phyloP scores from a whole-genome alignment of 805 yeast species.

The Ogataea sp. region DNA sequence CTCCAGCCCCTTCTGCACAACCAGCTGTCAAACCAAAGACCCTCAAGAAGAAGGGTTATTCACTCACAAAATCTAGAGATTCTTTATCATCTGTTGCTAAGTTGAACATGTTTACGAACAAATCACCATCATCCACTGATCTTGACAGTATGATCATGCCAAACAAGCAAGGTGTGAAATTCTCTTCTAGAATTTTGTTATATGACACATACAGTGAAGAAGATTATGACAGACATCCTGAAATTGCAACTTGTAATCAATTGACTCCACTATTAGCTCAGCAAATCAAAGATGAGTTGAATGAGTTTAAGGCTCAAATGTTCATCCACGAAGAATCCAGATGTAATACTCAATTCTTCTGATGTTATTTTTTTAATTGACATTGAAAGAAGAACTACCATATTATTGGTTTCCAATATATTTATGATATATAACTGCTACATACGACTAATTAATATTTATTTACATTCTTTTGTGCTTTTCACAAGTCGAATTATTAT shows the following conservation, averaged over 20 bases:
- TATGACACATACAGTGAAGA: conserved; percentile 77
- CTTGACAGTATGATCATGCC: neutral
- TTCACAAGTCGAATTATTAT: too few species aligned
- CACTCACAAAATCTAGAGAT: conserved; percentile 1
- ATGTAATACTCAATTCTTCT: conserved; percentile 80
- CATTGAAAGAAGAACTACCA: too few species aligned
- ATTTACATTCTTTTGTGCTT: too few species aligned
- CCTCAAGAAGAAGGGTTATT: conserved; percentile 5
- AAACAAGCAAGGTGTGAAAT: conserved; percentile 29
- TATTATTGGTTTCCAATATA: too few species aligned
- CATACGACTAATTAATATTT: too few species aligned
- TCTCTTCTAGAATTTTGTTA: conserved; percentile 74
- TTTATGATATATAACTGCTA: too few species aligned
- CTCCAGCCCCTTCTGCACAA: too few species aligned
- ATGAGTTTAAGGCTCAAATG: conserved; percentile 74
- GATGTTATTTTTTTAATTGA: conserved; percentile 5
- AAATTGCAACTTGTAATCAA: conserved; percentile 85
- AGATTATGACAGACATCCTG: conserved; percentile 92
- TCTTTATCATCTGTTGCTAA: conserved; percentile 2
- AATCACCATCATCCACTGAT: neutral
- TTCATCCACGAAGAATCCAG: conserved; percentile 70
- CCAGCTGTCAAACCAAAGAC: conserved; percentile 7
- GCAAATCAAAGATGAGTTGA: conserved; percentile 77
- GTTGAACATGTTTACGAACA: conserved; percentile 1
- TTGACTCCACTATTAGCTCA: conserved; percentile 83